A percentile compares a stretch with the other conserved stretches of the same genome.
Evolutionary conservation across 176 grass and related monocot species (phyloP).

Genomic region (barley (Hordeum vulgare)): MorexV3_pseudomolecules_assembly NC_058524.1:420947488-420947987

Average conservation of each 20-base stretch:
- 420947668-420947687: slow-evolving; percentile 49
- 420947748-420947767: slow-evolving; percentile 74
- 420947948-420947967: slow-evolving; percentile 58
- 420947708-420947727: slow-evolving; percentile 48
- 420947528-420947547: slow-evolving; percentile 63
- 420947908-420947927: slow-evolving; percentile 43
- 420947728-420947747: slow-evolving; percentile 56
- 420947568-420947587: slow-evolving; percentile 68
- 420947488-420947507: slow-evolving; percentile 46
- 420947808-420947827: slow-evolving; percentile 27
- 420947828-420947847: slow-evolving; percentile 32
- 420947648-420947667: slow-evolving; percentile 75
- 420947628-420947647: slow-evolving; percentile 72
- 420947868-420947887: slow-evolving; percentile 36
- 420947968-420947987: slow-evolving; percentile 54
- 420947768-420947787: slow-evolving; percentile 69
- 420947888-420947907: slow-evolving; percentile 36
- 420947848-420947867: slow-evolving; percentile 66
- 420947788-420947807: slow-evolving; percentile 53
- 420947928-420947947: slow-evolving; percentile 50
- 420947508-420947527: slow-evolving; percentile 78
- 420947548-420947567: slow-evolving; percentile 71
- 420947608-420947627: slow-evolving; percentile 66
- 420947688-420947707: slow-evolving; percentile 53
- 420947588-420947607: slow-evolving; percentile 38